Base-by-base conservation (phyloP, 495 filamentous ascomycete species). In the Hypoxylon lienhwacheense region DNA sequence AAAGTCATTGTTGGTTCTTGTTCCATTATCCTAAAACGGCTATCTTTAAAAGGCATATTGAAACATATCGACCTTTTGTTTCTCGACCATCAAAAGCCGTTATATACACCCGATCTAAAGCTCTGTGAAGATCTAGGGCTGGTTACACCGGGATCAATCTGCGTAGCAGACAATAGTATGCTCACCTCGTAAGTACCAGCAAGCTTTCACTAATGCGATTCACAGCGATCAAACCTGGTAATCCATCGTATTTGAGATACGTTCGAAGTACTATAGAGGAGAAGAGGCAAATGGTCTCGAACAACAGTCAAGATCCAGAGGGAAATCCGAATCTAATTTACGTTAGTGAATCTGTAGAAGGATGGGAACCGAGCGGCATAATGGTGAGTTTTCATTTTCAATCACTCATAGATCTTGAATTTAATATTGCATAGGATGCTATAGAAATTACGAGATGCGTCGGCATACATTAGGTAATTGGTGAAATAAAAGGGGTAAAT, bases 281-380 rank as follows among this genome's bases (percentile, higher is more conserved):
- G 58, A 82, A 85, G 68, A 66, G 42, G 41, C 66, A 44, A 65
- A 67, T 7, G 57, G 68, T 54, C 62, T 65, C 50, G 29, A 71
- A 65, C 5, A 61, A 70, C 25, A 58, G 59, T 24, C 66, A 66
- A 11, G 44, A 59, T 14, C 61, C 72, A 15, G 75, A 73, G 34
- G 88, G 89, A 0, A 86, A 90, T 60, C 87, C 88, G 12, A 79
- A 84, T 51, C 63, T 91, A 43, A 63, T 83, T 19, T 91, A 92
- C 66, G 66, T 85, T 59, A 91, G 86, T 59, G 70, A 71, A 44
- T 69, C 88, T 33, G 60, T 81, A 5, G 71, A 86, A 48, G 88
- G 87, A 44, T 88, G 74, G 55, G 85, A 87, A 64, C 85, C 85
- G 1, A 81, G 79, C 8, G 84, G 84, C 5, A 76, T 77, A 10